phyloP scores from a whole-genome alignment of 371 early-diverging fungal genomes.

The Zychaea mexicana region DNA sequence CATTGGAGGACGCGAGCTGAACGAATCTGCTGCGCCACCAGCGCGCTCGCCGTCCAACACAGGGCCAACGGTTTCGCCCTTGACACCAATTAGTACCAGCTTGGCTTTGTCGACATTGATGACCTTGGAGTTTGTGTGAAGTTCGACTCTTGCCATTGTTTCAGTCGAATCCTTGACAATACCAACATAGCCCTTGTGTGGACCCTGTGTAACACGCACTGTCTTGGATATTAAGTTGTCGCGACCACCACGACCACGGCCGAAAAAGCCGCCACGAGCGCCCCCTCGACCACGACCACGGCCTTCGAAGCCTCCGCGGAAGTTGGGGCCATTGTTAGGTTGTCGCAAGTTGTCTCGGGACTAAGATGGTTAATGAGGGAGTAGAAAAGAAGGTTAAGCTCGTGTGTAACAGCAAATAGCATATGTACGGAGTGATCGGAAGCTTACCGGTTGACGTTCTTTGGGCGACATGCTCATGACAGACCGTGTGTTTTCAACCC shows the following conservation, averaged over 20 bases:
- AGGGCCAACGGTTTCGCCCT: constrained; percentile 42
- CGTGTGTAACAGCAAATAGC: not conserved
- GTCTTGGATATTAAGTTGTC: constrained; percentile 89
- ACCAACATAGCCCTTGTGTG: constrained; percentile 97
- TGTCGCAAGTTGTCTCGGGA: constrained; percentile 1
- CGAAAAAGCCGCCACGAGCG: constrained; percentile 65
- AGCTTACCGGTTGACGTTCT: constrained; percentile 25
- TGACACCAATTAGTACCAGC: constrained; percentile 59
- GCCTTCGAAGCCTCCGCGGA: constrained; percentile 36
- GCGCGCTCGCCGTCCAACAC: constrained; percentile 31
- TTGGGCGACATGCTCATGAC: constrained; percentile 45
- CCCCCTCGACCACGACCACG: constrained; percentile 56
- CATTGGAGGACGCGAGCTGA: constrained; percentile 9
- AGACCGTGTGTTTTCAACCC: constrained; percentile 65
- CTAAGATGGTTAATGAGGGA: no score
- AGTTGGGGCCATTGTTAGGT: not conserved
- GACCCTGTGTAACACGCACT: constrained; percentile 89
- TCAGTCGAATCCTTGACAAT: constrained; percentile 91
- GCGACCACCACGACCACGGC: constrained; percentile 67
- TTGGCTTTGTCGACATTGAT: constrained; percentile 79
- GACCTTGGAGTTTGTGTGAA: constrained; percentile 88
- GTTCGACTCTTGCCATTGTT: constrained; percentile 86
- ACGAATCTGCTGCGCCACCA: not conserved
- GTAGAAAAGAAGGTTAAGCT: no score
- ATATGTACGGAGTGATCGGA: no score